A percentile compares a stretch with the other conserved stretches of the same genome.
These are phyloP conservation scores for Saraca asoca DNA, from an alignment of 331 rosid genomes.

Conservation along the genomic window DNA sequence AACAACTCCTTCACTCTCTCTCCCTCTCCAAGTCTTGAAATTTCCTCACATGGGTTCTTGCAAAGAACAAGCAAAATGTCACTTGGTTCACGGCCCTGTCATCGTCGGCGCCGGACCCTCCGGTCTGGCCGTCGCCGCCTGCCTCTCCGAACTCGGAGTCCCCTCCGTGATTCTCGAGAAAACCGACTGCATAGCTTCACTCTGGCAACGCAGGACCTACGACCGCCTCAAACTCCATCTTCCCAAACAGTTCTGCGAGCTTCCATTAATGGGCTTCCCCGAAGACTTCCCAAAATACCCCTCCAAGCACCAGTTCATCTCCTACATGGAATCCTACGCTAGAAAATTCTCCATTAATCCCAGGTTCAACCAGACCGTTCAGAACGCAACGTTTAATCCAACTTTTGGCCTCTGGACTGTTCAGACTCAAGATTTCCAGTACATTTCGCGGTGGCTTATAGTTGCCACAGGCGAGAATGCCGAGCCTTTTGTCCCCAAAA, in stretches of 20 bases:
- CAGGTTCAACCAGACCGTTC: conserved; percentile 62
- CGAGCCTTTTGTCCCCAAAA: conserved; percentile 65
- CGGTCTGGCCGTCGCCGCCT: conserved; percentile 87
- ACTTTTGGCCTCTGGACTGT: conserved; percentile 58
- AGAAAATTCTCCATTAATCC: conserved; percentile 61
- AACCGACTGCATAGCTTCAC: conserved; percentile 71
- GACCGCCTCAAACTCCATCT: conserved; percentile 91
- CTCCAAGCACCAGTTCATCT: conserved; percentile 66
- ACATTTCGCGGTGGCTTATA: conserved; percentile 69
- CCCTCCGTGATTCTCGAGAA: conserved; percentile 68
- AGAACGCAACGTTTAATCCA: conserved; percentile 50
- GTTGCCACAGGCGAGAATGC: conserved; percentile 97
- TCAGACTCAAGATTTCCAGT: conserved; percentile 45
- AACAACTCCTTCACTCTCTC: not conserved
- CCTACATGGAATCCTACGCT: conserved; percentile 82
- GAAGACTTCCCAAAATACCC: conserved; percentile 78
- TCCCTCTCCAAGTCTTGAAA: not conserved
- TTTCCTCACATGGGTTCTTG: conserved; percentile 58
- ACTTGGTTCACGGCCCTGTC: conserved; percentile 64
- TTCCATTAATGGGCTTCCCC: conserved; percentile 73
- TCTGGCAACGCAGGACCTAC: conserved; percentile 76
- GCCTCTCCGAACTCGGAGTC: conserved; percentile 56
- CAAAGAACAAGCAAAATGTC: conserved; percentile 37
- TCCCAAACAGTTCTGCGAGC: conserved; percentile 77
- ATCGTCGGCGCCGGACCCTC: conserved; percentile 95